phyloP scores from a whole-genome alignment of 306 rosid species.

The Urtica urens region DNA sequence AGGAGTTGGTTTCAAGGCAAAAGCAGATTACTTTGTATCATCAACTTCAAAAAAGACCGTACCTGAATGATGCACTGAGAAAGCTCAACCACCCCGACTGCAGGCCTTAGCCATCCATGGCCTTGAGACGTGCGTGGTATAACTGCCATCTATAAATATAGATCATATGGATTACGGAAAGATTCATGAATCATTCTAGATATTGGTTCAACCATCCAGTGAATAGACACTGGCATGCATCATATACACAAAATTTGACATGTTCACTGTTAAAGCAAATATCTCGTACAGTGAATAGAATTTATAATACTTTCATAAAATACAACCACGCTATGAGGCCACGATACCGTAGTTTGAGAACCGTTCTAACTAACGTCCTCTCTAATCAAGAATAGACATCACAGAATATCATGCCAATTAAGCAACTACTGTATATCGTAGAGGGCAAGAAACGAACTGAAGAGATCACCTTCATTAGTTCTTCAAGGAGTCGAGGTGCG shows the following conservation, averaged over 20 bases:
- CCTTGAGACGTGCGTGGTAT: constrained; percentile 91
- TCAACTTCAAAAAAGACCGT: not conserved
- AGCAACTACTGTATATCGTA: not conserved
- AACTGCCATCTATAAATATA: constrained; percentile 64
- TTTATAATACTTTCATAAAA: no score
- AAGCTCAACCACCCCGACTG: constrained; percentile 90
- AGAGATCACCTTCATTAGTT: constrained; percentile 77
- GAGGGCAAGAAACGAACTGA: constrained; percentile 18
- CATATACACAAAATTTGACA: no score
- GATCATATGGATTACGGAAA: not conserved
- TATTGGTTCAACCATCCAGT: not conserved
- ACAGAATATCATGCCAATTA: not conserved
- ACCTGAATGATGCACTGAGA: constrained; percentile 97
- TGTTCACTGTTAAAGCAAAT: no score
- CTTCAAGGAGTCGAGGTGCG: constrained; percentile 97
- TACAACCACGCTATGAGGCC: no score
- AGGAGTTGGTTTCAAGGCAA: not conserved
- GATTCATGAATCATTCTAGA: constrained; percentile 3
- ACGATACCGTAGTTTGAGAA: no score
- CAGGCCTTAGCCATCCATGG: constrained; percentile 98
- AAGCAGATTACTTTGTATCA: not conserved
- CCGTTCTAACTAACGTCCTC: no score
- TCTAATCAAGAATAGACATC: not conserved
- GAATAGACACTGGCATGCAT: no score
- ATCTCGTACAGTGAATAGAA: no score